phyloP scores from a whole-genome alignment of 2,329 filamentous ascomycete genomes.

The Sporothrix pallida region DNA sequence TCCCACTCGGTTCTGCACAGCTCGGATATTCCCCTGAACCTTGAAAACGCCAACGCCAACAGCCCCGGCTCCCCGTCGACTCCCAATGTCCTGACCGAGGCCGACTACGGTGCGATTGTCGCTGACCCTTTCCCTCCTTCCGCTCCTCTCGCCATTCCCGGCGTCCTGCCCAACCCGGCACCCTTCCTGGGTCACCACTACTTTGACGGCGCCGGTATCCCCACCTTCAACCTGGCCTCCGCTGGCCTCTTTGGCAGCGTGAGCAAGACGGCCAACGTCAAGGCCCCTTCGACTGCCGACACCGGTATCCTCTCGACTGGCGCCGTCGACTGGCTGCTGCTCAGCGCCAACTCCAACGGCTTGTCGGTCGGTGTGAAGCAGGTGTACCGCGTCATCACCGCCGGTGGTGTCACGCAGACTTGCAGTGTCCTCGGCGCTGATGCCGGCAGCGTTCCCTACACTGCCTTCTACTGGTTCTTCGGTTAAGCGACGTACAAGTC shows the following conservation, averaged over 20 bases:
- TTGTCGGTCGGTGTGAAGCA: conserved; percentile 46
- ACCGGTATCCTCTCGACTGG: conserved; percentile 55
- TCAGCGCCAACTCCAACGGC: conserved; percentile 45
- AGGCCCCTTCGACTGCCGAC: conserved; percentile 58
- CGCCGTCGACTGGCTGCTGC: conserved; percentile 62
- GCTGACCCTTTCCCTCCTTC: conserved; percentile 53
- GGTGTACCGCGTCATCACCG: conserved; percentile 63
- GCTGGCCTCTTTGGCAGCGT: conserved; percentile 51
- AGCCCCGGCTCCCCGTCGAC: conserved; percentile 40
- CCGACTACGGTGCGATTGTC: conserved; percentile 51
- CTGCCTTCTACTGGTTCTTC: conserved; percentile 66
- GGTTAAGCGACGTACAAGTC: conserved; percentile 40
- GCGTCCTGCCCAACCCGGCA: conserved; percentile 42
- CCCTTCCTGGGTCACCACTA: conserved; percentile 68
- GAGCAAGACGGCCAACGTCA: conserved; percentile 56
- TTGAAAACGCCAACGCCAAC: conserved; percentile 43
- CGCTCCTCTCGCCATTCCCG: conserved; percentile 47
- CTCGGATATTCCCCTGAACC: conserved; percentile 56
- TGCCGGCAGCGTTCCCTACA: conserved; percentile 59
- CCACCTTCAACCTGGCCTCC: conserved; percentile 63
- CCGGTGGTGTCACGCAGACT: conserved; percentile 54
- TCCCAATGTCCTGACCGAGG: conserved; percentile 42
- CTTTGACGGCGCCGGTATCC: conserved; percentile 61
- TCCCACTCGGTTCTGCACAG: conserved; percentile 50
- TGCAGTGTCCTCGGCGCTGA: conserved; percentile 51